Percentiles rank a stretch among this genome's conserved stretches.
Evolutionary conservation across 2,329 filamentous ascomycete species (phyloP).

Genomic region (Byssochlamys sp.): DNA sequence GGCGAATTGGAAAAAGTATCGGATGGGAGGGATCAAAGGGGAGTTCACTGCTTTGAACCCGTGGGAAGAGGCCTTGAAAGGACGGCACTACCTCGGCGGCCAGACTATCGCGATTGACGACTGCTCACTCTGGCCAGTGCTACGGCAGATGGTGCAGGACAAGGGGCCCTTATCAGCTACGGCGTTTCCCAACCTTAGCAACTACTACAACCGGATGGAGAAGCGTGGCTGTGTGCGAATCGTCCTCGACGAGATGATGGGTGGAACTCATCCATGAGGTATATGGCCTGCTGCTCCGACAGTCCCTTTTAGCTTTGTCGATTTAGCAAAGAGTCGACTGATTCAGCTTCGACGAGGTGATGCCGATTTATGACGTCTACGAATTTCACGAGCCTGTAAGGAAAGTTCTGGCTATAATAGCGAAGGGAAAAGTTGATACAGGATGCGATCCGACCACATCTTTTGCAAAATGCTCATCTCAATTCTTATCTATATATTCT

Average conservation of each 20-base stretch:
- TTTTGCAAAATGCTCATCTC: neutral
- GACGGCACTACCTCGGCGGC: constrained; percentile 27
- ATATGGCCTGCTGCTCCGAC: neutral
- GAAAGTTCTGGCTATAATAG: neutral
- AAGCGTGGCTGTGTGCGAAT: constrained; percentile 29
- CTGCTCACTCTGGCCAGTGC: constrained; percentile 35
- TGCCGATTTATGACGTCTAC: neutral
- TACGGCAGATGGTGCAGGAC: constrained; percentile 27
- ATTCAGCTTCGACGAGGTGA: neutral
- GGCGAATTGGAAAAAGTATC: constrained; percentile 20
- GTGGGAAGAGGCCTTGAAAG: constrained; percentile 26
- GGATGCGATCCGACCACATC: neutral
- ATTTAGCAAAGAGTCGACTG: neutral
- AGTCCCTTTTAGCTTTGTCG: neutral
- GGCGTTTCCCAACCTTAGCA: constrained; percentile 21
- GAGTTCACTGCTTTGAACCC: constrained; percentile 13
- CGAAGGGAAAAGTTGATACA: neutral
- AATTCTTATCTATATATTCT: neutral
- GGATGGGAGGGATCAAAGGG: neutral
- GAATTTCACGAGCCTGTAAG: neutral
- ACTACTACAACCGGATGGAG: constrained; percentile 30
- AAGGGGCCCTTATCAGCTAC: constrained; percentile 14
- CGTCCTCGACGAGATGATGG: constrained; percentile 18
- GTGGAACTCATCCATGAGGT: neutral
- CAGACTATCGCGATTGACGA: constrained; percentile 31